Base-by-base conservation (phyloP, 495 filamentous ascomycete genomes). In the Penicillium diatomitis region DNA sequence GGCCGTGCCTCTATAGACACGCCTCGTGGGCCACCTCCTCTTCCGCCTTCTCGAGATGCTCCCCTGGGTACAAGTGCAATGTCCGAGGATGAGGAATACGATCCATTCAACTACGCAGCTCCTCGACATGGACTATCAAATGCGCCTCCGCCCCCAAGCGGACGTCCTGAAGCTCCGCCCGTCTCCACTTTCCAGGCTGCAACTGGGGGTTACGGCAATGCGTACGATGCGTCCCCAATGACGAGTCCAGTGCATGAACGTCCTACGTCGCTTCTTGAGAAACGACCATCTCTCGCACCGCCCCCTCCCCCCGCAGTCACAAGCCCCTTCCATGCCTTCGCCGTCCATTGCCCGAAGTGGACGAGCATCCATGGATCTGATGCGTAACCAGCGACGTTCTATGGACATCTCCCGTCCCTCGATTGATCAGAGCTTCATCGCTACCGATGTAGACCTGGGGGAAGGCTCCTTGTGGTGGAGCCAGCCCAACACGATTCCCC, bases 401-500 rank as follows among this genome's bases (percentile, higher is more conserved):
- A 81, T 86, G 55, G 92, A 98, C 53, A 68, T 77, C 34, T 53
- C 72, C 32, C 77, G 84, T 32, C 74, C 80, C 4, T 82, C 79
- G 29, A 73, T 82, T 52, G 91, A 95, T 42, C 79, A 80, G 36
- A 83, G 87, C 6, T 92, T 75, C 62, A 87, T 97, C 52, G 92
- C 92, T 44, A 82, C 79, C 47, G 90, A 96, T 43, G 66, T 96
- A 53, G 91, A 97, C 58, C 72, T 97, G 32, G 81, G 77, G 6
- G 70, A 74, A 47, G 71, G 69, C 42, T 85, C 80, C 1, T 73
- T 82, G 36, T 98, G 92, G 92, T 98, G 90, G 89, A 76, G 81
- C 41, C 78, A 85, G 56, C 74, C 84, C 11, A 68, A 72, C 32
- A 82, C 75, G 27, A 79, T 88, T 4, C 92, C 92, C 7, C 86